Evolutionary conservation across 2,329 filamentous ascomycete genomes (phyloP).

Genomic region (Fonsecaea monophora): DNA sequence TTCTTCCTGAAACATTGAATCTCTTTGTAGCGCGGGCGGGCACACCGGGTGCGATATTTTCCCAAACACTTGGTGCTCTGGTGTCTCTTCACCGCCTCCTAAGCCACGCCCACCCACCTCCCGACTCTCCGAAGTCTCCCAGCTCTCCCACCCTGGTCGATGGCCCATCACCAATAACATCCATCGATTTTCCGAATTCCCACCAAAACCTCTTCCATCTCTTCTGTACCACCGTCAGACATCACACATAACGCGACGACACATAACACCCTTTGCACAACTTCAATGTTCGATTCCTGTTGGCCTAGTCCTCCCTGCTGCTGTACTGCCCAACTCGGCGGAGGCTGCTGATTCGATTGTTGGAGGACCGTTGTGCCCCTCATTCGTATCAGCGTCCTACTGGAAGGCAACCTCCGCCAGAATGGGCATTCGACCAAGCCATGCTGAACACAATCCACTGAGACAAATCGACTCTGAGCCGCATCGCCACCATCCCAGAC

Average conservation of each 20-base stretch:
- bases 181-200: constrained; percentile 8
- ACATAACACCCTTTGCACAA: constrained; percentile 1
- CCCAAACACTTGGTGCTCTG: constrained; percentile 16
- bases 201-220: constrained; percentile 17
- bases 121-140: constrained; percentile 19
- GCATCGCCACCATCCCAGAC: constrained; percentile 30
- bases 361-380: constrained; percentile 29
- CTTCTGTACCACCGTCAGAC: constrained; percentile 31
- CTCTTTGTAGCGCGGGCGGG: constrained; percentile 1
- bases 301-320: constrained; percentile 16
- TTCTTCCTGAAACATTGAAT: constrained; percentile 13
- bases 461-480: constrained; percentile 34
- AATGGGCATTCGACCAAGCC: constrained; percentile 38
- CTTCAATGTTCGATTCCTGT: constrained; percentile 33
- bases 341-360: constrained; percentile 31
- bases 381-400: constrained; percentile 23
- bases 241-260: constrained; percentile 3
- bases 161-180: constrained; percentile 34
- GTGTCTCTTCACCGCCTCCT: constrained; percentile 16
- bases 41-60: constrained; percentile 14
- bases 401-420: constrained; percentile 30
- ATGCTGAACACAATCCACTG: constrained; percentile 30
- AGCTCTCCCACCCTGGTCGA: constrained; percentile 13
- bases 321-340: constrained; percentile 29
- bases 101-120: constrained; percentile 14